Percentiles rank a stretch among this genome's conserved stretches.
phyloP scores from a whole-genome alignment of 164 flowering plant species.

The Vitis riparia region DNA sequence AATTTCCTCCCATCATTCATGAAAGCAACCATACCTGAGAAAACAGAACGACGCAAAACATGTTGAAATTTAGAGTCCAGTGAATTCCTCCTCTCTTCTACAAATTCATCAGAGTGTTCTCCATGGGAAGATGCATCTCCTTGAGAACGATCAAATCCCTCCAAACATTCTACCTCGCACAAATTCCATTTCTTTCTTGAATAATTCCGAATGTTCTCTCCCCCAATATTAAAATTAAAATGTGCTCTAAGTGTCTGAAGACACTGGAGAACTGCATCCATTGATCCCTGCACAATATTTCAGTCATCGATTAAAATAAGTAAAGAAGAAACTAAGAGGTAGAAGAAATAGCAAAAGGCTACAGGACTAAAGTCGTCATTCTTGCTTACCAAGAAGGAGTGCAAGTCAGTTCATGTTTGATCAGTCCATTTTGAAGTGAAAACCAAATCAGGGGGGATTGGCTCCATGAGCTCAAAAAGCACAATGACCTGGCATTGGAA shows the following conservation, averaged over 20 bases:
- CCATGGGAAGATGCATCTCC: constrained; percentile 22
- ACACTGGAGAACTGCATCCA: constrained; percentile 60
- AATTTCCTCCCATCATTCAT: neutral
- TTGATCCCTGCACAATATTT: constrained; percentile 58
- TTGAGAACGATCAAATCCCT: constrained; percentile 17
- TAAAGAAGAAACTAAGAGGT: neutral
- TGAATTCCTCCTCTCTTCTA: constrained; percentile 25
- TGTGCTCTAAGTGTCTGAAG: constrained; percentile 45
- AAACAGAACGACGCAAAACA: constrained; percentile 20
- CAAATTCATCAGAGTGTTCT: constrained; percentile 12
- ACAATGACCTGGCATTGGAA: neutral
- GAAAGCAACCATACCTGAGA: constrained; percentile 26
- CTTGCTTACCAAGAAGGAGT: neutral
- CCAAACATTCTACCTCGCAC: constrained; percentile 24
- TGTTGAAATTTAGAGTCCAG: constrained; percentile 28
- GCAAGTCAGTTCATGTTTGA: neutral
- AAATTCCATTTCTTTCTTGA: constrained; percentile 39
- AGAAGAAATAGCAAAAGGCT: neutral
- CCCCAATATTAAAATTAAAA: constrained; percentile 26
- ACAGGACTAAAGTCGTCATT: neutral
- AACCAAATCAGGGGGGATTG: neutral
- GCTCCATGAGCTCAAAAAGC: neutral
- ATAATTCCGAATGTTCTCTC: constrained; percentile 23
- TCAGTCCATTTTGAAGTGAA: neutral
- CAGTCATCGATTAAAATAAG: neutral